These are phyloP conservation scores for Sutorius eximius DNA, from an alignment of 1,284 basidiomycete species.

Conservation along the genomic window DNA sequence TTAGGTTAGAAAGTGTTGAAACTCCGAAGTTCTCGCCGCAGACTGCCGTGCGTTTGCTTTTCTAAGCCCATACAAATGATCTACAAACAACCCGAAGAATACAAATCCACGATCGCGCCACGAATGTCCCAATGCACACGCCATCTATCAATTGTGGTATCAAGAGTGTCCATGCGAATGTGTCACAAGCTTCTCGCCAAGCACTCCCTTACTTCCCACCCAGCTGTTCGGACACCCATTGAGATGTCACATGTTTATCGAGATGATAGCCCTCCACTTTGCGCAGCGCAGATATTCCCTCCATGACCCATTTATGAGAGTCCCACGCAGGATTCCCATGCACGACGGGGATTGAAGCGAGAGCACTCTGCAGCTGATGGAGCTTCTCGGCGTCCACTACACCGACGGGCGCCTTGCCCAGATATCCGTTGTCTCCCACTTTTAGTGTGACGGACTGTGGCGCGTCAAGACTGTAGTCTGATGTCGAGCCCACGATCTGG, in stretches of 20 bases:
- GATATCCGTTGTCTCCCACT: slow-evolving; percentile 31
- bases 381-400: slow-evolving; percentile 30
- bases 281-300: slow-evolving; percentile 30
- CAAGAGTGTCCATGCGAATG: slow-evolving; percentile 8
- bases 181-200: slow-evolving; percentile 5
- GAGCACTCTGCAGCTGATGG: slow-evolving; percentile 29
- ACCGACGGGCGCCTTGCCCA: slow-evolving; percentile 25
- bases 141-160: slow-evolving; percentile 24
- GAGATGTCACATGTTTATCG: slow-evolving; percentile 33
- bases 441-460: slow-evolving; percentile 36
- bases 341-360: slow-evolving; percentile 27
- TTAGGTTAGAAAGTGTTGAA: slow-evolving; percentile 17
- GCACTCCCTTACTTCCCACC: slow-evolving; percentile 27
- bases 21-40: slow-evolving; percentile 17
- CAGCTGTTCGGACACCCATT: slow-evolving; percentile 33
- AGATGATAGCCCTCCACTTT: slow-evolving; percentile 30
- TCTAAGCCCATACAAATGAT: slow-evolving; percentile 13
- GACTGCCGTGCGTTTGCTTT: slow-evolving; percentile 8
- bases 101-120: slow-evolving; percentile 23
- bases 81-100: slow-evolving; percentile 19
- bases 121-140: slow-evolving; percentile 25
- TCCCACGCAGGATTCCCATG: slow-evolving; percentile 31
- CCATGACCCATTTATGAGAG: slow-evolving; percentile 34
- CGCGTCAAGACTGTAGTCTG: slow-evolving; percentile 32
- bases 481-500: slow-evolving; percentile 30